phyloP scores from a whole-genome alignment of 768 basidiomycete genomes.

The Macrolepiota dolichaula region DNA sequence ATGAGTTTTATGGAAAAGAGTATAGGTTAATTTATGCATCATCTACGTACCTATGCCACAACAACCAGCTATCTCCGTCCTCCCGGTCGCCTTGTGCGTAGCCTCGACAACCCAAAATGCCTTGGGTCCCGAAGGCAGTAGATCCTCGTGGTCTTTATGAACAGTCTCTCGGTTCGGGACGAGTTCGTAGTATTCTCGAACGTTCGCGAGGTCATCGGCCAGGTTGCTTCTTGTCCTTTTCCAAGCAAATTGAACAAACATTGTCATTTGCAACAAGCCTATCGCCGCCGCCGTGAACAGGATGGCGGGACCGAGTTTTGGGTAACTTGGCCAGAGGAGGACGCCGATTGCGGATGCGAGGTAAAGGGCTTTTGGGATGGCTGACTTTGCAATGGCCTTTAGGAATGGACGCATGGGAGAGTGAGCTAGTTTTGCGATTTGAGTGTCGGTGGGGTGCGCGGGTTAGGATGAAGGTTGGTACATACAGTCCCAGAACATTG shows the following conservation, averaged over 20 bases:
- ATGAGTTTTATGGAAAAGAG: not conserved
- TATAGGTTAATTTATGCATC: not conserved
- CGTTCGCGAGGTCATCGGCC: not conserved
- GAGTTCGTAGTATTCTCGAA: not conserved
- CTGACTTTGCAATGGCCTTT: not conserved
- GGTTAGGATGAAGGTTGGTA: not conserved
- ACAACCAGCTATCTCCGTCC: not conserved
- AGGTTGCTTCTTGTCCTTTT: not conserved
- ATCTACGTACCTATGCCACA: not conserved
- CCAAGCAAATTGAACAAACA: not conserved
- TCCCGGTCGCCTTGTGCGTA: not conserved
- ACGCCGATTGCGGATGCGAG: not conserved
- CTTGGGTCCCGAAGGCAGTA: not conserved
- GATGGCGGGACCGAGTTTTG: not conserved
- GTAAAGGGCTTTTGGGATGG: not conserved
- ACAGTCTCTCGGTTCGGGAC: not conserved
- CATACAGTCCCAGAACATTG: constrained; percentile 2
- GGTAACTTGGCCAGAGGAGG: not conserved
- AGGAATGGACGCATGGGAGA: not conserved
- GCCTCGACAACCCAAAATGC: constrained; percentile 5
- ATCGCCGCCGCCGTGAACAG: not conserved
- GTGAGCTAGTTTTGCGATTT: not conserved
- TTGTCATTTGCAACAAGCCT: not conserved
- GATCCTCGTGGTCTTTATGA: not conserved
- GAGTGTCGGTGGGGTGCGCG: not conserved